These are phyloP conservation scores for Solanum verrucosum DNA, from an alignment of 257 asterid species.

Conservation along the genomic window DNA sequence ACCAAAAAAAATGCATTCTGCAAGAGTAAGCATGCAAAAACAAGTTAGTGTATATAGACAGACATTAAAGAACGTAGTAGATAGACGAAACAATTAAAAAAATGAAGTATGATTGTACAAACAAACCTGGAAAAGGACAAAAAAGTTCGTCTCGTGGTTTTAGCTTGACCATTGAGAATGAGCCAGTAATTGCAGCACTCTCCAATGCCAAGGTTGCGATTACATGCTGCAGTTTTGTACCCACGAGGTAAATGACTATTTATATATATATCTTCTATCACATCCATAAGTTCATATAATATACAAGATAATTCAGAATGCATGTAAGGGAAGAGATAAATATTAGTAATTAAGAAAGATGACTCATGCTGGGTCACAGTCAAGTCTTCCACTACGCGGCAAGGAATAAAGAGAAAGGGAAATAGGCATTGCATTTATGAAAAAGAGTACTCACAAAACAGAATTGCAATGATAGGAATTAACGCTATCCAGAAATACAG, in stretches of 20 bases:
- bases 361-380: background rate
- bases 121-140: slow-evolving; percentile 81
- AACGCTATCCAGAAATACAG: slow-evolving; percentile 97
- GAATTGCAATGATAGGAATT: slow-evolving; percentile 50
- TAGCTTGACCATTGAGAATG: slow-evolving; percentile 44
- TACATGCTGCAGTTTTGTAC: slow-evolving; percentile 86
- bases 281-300: background rate
- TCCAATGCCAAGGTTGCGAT: slow-evolving; percentile 30
- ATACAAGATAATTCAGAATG: background rate
- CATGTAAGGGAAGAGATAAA: background rate
- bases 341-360: background rate
- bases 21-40: slow-evolving; percentile 5
- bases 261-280: background rate
- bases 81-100: background rate
- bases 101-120: background rate
- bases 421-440: background rate
- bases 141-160: slow-evolving; percentile 83
- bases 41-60: background rate
- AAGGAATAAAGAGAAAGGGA: background rate
- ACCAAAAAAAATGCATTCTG: slow-evolving; percentile 86
- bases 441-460: background rate
- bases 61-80: background rate
- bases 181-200: slow-evolving; percentile 71
- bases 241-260: slow-evolving; percentile 30
- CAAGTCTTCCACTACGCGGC: background rate